Conservation (phyloP, 306 rosid genomes). For the Corylus americana region DNA sequence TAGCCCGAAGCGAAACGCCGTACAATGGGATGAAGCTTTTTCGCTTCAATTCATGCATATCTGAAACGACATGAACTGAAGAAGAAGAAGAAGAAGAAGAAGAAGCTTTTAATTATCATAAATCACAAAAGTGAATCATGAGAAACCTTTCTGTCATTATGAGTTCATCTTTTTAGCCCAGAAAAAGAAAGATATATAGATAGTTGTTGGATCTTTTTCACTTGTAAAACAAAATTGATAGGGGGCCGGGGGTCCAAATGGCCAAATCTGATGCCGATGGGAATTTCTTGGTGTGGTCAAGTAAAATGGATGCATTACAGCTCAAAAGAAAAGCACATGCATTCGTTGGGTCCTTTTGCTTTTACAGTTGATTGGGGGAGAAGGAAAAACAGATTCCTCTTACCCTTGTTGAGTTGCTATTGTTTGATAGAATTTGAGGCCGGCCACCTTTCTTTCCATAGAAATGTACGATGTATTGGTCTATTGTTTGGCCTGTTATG, state of each 20-base stretch:
- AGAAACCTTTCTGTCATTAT: neutral
- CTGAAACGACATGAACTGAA: no score
- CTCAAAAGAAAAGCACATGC: slow-evolving; percentile 18
- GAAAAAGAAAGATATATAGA: no score
- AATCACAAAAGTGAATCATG: neutral
- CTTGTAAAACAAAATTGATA: neutral
- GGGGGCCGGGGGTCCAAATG: no score
- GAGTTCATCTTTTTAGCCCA: neutral
- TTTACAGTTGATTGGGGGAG: neutral
- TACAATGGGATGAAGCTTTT: no score
- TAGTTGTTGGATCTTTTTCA: neutral
- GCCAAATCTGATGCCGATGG: neutral
- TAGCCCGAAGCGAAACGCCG: no score
- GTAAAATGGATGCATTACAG: slow-evolving; percentile 1
- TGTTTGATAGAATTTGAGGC: neutral
- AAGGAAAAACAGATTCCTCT: slow-evolving; percentile 15
- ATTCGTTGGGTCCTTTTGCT: neutral
- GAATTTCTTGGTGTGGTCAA: slow-evolving; percentile 10
- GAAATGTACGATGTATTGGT: neutral
- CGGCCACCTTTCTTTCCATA: slow-evolving; percentile 1
- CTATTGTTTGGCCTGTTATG: no score
- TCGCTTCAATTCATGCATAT: no score
- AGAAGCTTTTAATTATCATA: neutral
- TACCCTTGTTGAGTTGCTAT: neutral
- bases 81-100: neutral